Evolutionary conservation across 768 basidiomycete genomes (phyloP).

Genomic region (Trametes sanguinea): DNA sequence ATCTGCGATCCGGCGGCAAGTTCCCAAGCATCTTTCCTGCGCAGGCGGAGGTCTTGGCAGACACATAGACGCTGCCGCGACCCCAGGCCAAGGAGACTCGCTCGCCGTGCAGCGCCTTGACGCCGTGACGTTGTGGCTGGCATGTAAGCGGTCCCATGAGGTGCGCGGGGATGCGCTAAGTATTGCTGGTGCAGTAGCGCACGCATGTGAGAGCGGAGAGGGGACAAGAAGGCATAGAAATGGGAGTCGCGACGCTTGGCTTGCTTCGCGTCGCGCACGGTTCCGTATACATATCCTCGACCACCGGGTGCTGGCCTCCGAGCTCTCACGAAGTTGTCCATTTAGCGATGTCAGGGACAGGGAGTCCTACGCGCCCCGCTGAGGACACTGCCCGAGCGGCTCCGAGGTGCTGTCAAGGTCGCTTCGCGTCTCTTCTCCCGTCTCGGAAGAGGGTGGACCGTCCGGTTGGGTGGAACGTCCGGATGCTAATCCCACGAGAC

Average conservation of each 20-base stretch:
- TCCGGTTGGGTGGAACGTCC: not conserved
- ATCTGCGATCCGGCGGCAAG: conserved; percentile 7
- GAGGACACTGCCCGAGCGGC: conserved; percentile 5
- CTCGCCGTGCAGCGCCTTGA: not conserved
- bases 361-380: not conserved
- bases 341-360: not conserved
- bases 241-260: not conserved
- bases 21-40: conserved; percentile 2
- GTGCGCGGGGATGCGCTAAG: too few species aligned
- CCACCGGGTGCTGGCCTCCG: not conserved
- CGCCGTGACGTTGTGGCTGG: too few species aligned
- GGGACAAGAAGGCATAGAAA: not conserved
- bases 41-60: conserved; percentile 7
- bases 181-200: too few species aligned
- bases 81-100: not conserved
- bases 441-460: not conserved
- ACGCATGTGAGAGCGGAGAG: too few species aligned
- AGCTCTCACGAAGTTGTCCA: conserved; percentile 9
- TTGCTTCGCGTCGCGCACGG: not conserved
- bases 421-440: conserved; percentile 6
- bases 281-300: too few species aligned
- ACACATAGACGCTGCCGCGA: conserved; percentile 2
- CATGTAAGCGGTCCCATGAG: too few species aligned
- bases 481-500: conserved; percentile 13
- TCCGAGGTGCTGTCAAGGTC: conserved; percentile 6